These are phyloP conservation scores for Seminavis robusta DNA, from an alignment of 108 stramenopile species.

Conservation along the genomic window DNA sequence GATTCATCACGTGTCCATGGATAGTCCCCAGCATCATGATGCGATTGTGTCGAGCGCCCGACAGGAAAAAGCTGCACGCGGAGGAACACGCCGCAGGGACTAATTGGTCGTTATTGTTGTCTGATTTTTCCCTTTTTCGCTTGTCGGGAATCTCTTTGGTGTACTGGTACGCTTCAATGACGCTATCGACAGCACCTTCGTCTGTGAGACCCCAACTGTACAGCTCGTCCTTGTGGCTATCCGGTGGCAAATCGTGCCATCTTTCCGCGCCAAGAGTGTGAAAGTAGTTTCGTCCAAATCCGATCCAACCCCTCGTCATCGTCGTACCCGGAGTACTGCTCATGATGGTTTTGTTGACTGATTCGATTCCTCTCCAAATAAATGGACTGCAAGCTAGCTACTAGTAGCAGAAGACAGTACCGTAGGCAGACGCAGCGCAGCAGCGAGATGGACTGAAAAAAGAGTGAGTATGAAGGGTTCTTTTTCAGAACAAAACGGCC, in stretches of 20 bases:
- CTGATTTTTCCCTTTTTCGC: neutral
- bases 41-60: neutral
- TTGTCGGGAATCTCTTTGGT: neutral
- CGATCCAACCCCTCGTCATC: neutral
- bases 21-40: constrained; percentile 15
- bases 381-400: too few relatives aligned
- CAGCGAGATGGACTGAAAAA: too few relatives aligned
- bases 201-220: neutral
- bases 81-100: neutral
- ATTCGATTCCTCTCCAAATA: neutral
- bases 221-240: neutral
- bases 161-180: neutral
- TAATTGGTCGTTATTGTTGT: neutral
- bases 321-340: neutral
- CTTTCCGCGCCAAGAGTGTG: neutral
- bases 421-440: too few relatives aligned
- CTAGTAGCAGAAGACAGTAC: too few relatives aligned
- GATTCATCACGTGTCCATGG: constrained; percentile 1
- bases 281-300: constrained; percentile 4
- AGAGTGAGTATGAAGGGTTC: too few relatives aligned
- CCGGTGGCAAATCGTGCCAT: neutral
- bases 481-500: too few relatives aligned
- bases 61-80: constrained; percentile 6
- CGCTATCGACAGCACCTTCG: neutral
- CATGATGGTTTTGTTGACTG: neutral